These are phyloP conservation scores for Hypoxylon sp. DNA, from an alignment of 2,329 filamentous ascomycete genomes.

Conservation along the genomic window DNA sequence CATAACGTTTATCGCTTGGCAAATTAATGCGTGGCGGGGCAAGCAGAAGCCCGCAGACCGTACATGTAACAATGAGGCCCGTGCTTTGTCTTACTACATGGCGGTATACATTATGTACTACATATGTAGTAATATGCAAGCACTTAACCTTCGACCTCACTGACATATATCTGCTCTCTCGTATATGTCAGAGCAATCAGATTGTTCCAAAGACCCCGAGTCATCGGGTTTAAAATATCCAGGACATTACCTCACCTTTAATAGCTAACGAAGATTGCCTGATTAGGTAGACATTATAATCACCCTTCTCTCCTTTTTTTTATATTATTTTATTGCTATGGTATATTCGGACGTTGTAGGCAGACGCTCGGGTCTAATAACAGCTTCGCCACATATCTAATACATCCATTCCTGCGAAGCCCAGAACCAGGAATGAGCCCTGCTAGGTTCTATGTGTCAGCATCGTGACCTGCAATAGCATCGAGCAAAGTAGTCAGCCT, in stretches of 20 bases:
- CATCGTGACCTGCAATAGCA: conserved; percentile 13
- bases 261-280: not conserved
- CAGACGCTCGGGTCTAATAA: conserved; percentile 11
- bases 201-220: not conserved
- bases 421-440: conserved; percentile 9
- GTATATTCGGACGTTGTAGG: conserved; percentile 4
- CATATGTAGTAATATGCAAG: conserved; percentile 16
- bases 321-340: conserved; percentile 7
- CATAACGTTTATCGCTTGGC: conserved; percentile 19
- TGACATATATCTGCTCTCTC: not conserved
- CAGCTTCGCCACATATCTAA: conserved; percentile 13
- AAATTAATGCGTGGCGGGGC: not conserved
- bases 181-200: not conserved
- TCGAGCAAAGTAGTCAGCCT: conserved; percentile 19
- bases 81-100: not conserved
- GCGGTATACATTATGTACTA: not conserved
- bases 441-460: conserved; percentile 22
- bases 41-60: too few relatives aligned
- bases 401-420: not conserved
- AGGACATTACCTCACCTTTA: not conserved
- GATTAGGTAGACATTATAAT: not conserved
- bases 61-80: not conserved
- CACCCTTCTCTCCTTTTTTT: not conserved
- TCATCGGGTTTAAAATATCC: not conserved
- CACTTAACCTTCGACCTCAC: conserved; percentile 1